Evolutionary conservation across 169 alveolate genomes (phyloP), one percentile per base, ranked within the genome.

Genomic region (Plasmodium berghei): DNA sequence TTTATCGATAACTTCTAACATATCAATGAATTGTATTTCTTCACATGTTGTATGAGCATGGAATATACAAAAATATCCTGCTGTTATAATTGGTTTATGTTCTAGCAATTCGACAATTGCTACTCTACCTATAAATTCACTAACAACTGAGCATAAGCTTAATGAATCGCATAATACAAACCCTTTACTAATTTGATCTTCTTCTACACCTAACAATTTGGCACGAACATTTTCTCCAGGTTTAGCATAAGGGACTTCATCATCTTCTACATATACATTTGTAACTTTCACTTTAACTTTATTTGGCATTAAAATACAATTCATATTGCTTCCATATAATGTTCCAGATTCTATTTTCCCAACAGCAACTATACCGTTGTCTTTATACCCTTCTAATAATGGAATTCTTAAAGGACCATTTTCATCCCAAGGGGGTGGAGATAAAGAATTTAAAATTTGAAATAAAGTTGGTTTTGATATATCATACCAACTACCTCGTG

Each of bases 131-230:
- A 94, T 87, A 87, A 98, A 97, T 87, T 94, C 96, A 46, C 93
- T 73, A 56, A 97, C 98, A 6, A 96, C 97, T 4, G 98, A 98
- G 87, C 99, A 97, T 48, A 97, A 97, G 70, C 93, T 87, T 48
- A 96, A 95, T 69, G 95, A 93, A 75, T 97, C 94, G 58, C 99
- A 98, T 85, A 98, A 91, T 69, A 98, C 98, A 91, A 93, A 96
- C n/a, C 99, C 99, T 95, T 98, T 97, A 73, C 94, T 90, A 49
- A 98, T 92, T 62, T 97, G 98, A 83, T 96, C 98, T 64, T 97
- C 99, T 59, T 97, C 99, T 18, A 96, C 92, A 22, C 97, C 96
- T 72, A 96, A 89, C 72, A 98, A 72, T 92, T 95, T 93, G 71
- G 95, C 92, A 58, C 98, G 89, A 24, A 96, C 96, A 94, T 96